Evolutionary conservation across 2,329 filamentous ascomycete genomes (phyloP), one percentile per base, ranked within the genome.

Genomic region (Neoscytalidium dimidiatum): DNA sequence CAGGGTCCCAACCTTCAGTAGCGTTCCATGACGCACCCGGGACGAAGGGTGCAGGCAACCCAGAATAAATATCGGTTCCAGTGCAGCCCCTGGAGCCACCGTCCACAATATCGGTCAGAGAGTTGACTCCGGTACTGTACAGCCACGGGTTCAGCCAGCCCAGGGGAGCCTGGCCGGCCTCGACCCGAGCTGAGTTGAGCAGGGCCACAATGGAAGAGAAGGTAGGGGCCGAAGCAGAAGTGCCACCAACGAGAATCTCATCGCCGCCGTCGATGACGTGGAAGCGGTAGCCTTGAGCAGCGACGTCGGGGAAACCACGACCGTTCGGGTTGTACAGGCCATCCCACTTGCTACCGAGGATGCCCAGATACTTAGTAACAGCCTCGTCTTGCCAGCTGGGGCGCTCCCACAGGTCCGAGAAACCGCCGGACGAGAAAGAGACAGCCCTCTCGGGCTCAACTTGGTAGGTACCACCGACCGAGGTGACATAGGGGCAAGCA

Each of bases 11-110:
- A 2, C 81, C 82, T 31, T 71, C 67, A 0, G 80, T 83, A 23
- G 83, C 82, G 71, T 83, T 83, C 82, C 82, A 85, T 43, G 79
- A 78, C 1, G 83, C 83, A 69, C 79, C 76, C 2, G 76, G 78
- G 4, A 84, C 78, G 56, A 69, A 69, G 1, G 77, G 79, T 31
- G 81, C 75, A 0, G 66, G 33, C 3, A 78, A 68, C 3, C 77
- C 77, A 14, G 74, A 72, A 56, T 75, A 77, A 13, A 79, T 78
- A 21, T 74, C 72, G 1, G 71, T 69, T 0, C 80, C 78, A 4
- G 71, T 73, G 69, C 83, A 85, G 21, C 83, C 83, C 5, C 67
- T 72, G 1, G 81, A 83, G 9, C 79, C 78, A 29, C 82, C 83
- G 31, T 78, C 69, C 13, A 80, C 75, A 61, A 85, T 84, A 69